Evolutionary conservation across 345 rosid species (phyloP), one percentile per base, ranked within the genome.

Genomic region (Alliaria petiolata): DNA sequence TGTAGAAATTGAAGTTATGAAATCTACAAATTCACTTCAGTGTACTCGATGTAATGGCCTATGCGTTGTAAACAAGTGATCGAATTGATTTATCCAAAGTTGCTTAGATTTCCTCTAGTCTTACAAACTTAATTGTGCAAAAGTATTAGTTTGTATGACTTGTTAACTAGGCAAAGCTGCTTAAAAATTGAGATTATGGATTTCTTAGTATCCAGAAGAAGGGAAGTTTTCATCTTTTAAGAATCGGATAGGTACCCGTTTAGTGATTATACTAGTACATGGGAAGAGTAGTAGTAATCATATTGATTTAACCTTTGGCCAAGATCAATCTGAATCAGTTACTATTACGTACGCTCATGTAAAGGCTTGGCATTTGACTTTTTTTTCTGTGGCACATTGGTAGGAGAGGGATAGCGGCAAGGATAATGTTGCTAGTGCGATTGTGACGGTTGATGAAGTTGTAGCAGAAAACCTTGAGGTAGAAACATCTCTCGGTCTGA

Each of bases 391-490:
- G 38, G 44, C 56, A 60, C 38, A 45, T 69, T 47, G 52, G 60
- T 62, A 76, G 79, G 71, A 39, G 67, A 38, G n/a, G n/a, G n/a
- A n/a, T n/a, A n/a, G n/a, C n/a, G n/a, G n/a, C n/a, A n/a, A n/a
- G n/a, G n/a, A n/a, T n/a, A n/a, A 33, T 76, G 62, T 54, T 0
- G 77, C 42, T 31, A 70, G 63, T 62, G 71, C 53, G 57, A 25
- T 20, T 20, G 71, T 58, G 57, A 81, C 76, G 40, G 65, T 56
- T 20, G 61, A 73, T 68, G 83, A 72, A 80, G 76, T 70, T 50
- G 72, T 46, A 49, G 44, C 68, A 25, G 78, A 79, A 35, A 78
- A 79, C 78, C 79, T 38, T 28, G 65, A 71, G 63, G 82, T 55
- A 33, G 85, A 72, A 51, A 53, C 70, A 71, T 79, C 80, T 38